phyloP scores from a whole-genome alignment of 2,329 filamentous ascomycete species.

The Colletotrichum musicola region DNA sequence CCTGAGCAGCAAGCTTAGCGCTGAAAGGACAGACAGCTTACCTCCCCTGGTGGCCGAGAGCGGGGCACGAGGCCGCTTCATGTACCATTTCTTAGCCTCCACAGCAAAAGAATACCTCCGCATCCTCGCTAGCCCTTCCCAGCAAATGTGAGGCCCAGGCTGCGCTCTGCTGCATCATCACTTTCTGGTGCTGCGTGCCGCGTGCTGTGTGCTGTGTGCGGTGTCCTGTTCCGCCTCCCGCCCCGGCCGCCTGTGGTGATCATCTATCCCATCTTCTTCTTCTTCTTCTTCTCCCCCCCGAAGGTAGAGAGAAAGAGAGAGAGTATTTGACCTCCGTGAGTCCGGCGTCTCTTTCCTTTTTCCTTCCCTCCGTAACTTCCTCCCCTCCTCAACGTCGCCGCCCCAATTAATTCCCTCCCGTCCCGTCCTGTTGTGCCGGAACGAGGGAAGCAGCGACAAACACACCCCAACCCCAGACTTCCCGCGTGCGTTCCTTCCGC shows the following conservation, averaged over 20 bases:
- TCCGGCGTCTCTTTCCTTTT: too few species aligned
- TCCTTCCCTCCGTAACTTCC: too few species aligned
- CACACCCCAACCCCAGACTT: too few species aligned
- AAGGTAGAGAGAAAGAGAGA: too few species aligned
- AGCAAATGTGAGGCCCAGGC: slow-evolving; percentile 31
- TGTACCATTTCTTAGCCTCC: neutral
- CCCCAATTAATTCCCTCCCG: too few species aligned
- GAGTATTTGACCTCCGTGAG: too few species aligned
- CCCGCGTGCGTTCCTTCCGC: too few species aligned
- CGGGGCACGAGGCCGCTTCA: neutral
- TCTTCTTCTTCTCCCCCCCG: too few species aligned
- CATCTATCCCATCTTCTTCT: too few species aligned
- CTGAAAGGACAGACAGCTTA: neutral
- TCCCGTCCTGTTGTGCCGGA: neutral
- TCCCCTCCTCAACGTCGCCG: too few species aligned
- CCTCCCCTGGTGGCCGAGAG: neutral
- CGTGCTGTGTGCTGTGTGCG: neutral
- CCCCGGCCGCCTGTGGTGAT: too few species aligned
- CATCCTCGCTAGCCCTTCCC: slow-evolving; percentile 21
- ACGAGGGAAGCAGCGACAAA: neutral
- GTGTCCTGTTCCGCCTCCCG: neutral
- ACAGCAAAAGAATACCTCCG: neutral
- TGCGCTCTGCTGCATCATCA: slow-evolving; percentile 38
- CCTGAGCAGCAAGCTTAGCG: neutral
- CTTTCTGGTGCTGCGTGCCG: neutral